phyloP scores from a whole-genome alignment of 139 green algal genomes.

The Trebouxia sp. region DNA sequence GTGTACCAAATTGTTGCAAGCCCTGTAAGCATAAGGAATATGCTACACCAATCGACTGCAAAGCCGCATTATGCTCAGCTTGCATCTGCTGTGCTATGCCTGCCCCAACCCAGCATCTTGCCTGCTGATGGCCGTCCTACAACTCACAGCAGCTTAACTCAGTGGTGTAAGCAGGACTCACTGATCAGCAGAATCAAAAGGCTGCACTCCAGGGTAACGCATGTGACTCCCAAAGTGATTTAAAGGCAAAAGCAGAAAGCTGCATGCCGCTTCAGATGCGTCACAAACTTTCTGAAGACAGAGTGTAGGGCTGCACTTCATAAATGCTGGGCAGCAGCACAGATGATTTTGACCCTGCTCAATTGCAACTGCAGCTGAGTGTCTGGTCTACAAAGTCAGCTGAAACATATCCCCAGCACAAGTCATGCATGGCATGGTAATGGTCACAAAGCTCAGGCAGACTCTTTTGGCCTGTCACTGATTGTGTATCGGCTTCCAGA shows the following conservation, averaged over 20 bases:
- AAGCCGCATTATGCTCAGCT: slow-evolving; percentile 34
- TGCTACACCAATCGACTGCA: slow-evolving; percentile 36
- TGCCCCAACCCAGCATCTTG: slow-evolving; percentile 40
- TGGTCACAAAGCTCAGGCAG: background rate
- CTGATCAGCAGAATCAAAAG: background rate
- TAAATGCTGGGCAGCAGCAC: too few relatives aligned
- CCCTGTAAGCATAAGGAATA: background rate
- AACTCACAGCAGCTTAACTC: background rate
- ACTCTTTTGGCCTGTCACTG: too few relatives aligned
- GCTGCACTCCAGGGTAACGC: background rate
- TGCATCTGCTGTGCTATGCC: slow-evolving; percentile 45
- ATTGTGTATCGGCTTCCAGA: too few relatives aligned
- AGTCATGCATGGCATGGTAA: background rate
- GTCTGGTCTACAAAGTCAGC: background rate
- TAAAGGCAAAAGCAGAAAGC: too few relatives aligned
- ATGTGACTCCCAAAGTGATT: background rate
- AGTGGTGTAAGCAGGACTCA: background rate
- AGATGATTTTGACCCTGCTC: too few relatives aligned
- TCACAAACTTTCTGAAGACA: too few relatives aligned
- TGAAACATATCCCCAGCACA: background rate
- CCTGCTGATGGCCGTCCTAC: slow-evolving; percentile 30
- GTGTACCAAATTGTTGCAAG: background rate
- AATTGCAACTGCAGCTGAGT: too few relatives aligned
- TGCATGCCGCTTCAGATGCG: too few relatives aligned
- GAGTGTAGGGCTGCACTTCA: too few relatives aligned